Percentiles rank a stretch among this genome's conserved stretches.
These are phyloP conservation scores for Fraxinus greggii DNA, from an alignment of 305 asterid species.

Conservation along the genomic window DNA sequence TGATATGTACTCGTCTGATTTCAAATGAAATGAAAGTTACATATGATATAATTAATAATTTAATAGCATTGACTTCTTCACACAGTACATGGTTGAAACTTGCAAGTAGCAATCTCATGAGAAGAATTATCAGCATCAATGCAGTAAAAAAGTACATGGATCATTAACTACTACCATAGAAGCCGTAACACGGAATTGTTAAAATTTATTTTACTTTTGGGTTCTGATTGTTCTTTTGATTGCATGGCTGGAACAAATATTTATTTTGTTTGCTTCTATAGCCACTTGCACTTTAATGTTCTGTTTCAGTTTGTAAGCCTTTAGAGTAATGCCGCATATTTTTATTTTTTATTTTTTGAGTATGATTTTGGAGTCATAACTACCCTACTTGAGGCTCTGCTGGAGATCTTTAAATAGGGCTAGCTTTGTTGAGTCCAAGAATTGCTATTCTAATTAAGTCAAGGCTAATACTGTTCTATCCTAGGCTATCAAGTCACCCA, in stretches of 20 bases:
- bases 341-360: background rate
- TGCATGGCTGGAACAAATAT: background rate
- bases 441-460: background rate
- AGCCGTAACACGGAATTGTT: background rate
- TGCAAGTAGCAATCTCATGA: background rate
- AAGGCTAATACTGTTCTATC: background rate
- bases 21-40: background rate
- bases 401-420: background rate
- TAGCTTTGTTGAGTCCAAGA: background rate
- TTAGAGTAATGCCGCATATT: background rate
- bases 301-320: background rate
- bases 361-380: background rate
- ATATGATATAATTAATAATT: too few relatives aligned
- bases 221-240: background rate
- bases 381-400: background rate
- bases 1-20: background rate
- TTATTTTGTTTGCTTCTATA: background rate
- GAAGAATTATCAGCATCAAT: background rate
- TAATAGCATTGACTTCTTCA: background rate
- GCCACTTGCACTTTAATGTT: background rate
- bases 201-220: background rate
- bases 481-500: background rate
- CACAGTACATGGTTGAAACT: background rate
- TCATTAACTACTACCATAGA: background rate
- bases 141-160: background rate